These are phyloP conservation scores for Jaminaea rosea DNA, from an alignment of 1,284 basidiomycete genomes.

Conservation along the genomic window DNA sequence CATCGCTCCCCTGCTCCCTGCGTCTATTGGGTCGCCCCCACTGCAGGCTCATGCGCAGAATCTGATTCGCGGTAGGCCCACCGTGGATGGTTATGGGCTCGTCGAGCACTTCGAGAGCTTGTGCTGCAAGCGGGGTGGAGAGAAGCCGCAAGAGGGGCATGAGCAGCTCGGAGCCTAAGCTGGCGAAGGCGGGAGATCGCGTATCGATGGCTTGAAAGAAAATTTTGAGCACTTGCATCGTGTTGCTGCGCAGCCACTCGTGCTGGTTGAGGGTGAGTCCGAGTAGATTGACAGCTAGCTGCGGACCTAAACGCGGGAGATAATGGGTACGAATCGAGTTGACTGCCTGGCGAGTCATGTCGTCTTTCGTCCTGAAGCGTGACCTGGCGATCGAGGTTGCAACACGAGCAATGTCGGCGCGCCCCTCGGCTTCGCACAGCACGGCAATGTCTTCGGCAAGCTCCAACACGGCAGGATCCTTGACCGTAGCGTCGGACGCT, in stretches of 20 bases:
- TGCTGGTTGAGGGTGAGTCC: slow-evolving; percentile 77
- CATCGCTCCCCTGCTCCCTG: slow-evolving; percentile 25
- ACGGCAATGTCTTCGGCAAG: slow-evolving; percentile 68
- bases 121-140: slow-evolving; percentile 70
- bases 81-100: slow-evolving; percentile 69
- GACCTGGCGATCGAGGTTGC: slow-evolving; percentile 78
- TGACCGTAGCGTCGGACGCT: slow-evolving; percentile 58
- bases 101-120: slow-evolving; percentile 83
- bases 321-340: slow-evolving; percentile 74
- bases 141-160: slow-evolving; percentile 81
- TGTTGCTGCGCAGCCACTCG: slow-evolving; percentile 70
- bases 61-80: slow-evolving; percentile 68
- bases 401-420: slow-evolving; percentile 69
- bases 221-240: slow-evolving; percentile 79
- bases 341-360: slow-evolving; percentile 83
- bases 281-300: slow-evolving; percentile 69
- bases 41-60: slow-evolving; percentile 65
- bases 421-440: slow-evolving; percentile 64
- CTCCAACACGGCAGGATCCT: slow-evolving; percentile 58
- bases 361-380: slow-evolving; percentile 84
- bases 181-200: slow-evolving; percentile 59
- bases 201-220: slow-evolving; percentile 78
- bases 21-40: slow-evolving; percentile 23
- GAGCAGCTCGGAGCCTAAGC: slow-evolving; percentile 72
- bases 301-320: slow-evolving; percentile 57